Percentiles rank a stretch among this genome's conserved stretches.
Evolutionary conservation across 306 rosid species (phyloP).

Genomic region (Dalbergia cochinchinensis): DNA sequence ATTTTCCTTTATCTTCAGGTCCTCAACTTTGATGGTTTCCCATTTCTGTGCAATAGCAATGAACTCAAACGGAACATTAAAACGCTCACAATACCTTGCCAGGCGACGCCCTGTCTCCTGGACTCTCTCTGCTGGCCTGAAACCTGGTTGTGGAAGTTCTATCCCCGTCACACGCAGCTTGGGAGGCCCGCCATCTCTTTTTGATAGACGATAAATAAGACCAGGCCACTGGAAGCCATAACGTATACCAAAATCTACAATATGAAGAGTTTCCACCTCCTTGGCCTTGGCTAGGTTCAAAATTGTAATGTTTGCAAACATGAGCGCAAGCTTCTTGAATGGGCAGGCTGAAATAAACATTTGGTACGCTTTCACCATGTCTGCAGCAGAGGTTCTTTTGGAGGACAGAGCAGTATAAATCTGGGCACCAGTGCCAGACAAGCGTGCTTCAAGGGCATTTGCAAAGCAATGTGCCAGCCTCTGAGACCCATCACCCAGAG

Average conservation of each 20-base stretch:
- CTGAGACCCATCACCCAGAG: constrained; percentile 64
- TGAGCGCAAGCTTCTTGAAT: constrained; percentile 54
- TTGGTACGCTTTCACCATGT: constrained; percentile 65
- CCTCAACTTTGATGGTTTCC: constrained; percentile 65
- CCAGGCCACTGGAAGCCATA: constrained; percentile 87
- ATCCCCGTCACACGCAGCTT: constrained; percentile 77
- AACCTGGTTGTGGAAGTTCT: constrained; percentile 62
- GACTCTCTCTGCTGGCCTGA: constrained; percentile 52
- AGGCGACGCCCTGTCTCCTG: constrained; percentile 57
- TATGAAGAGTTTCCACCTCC: constrained; percentile 62
- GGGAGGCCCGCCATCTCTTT: constrained; percentile 64
- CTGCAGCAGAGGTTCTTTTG: constrained; percentile 61
- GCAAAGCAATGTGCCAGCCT: constrained; percentile 74
- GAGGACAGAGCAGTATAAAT: constrained; percentile 55
- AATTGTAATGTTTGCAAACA: constrained; percentile 66
- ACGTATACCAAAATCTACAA: constrained; percentile 75
- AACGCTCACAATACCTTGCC: constrained; percentile 64
- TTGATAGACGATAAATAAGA: constrained; percentile 62
- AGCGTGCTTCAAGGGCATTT: constrained; percentile 72
- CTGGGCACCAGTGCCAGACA: constrained; percentile 68
- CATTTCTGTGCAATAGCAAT: constrained; percentile 71
- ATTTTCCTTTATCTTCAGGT: constrained; percentile 55
- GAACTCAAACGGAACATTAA: constrained; percentile 58
- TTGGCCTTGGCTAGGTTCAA: constrained; percentile 55
- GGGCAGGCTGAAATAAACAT: constrained; percentile 63